Conservation (phyloP, 139 green algal species). For the Coelastrella sp. region DNA sequence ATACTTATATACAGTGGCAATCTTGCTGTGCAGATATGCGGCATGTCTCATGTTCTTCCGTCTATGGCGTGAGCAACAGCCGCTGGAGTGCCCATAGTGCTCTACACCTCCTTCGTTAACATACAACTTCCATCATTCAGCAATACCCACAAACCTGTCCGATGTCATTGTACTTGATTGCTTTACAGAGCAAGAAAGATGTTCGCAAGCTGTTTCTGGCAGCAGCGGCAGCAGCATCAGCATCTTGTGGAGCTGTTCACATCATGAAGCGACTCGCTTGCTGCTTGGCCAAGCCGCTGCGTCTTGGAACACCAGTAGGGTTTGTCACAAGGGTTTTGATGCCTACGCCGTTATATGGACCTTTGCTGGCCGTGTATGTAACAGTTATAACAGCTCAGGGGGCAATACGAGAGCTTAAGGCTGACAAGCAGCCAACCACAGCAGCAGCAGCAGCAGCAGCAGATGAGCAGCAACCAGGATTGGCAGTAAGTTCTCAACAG, state of each 20-base stretch:
- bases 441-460: neutral
- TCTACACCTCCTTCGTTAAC: no score
- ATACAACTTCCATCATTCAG: no score
- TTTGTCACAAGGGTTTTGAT: conserved; percentile 11
- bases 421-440: neutral
- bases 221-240: neutral
- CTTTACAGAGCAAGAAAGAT: no score
- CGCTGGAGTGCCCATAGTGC: no score
- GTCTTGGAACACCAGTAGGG: neutral
- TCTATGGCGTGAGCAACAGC: no score
- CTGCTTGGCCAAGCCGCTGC: neutral
- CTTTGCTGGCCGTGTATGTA: conserved; percentile 2
- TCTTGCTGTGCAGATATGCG: no score
- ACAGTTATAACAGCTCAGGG: neutral
- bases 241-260: neutral
- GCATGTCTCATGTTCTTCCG: no score
- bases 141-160: no score
- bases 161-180: no score
- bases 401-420: neutral
- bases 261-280: neutral
- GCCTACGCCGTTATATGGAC: conserved; percentile 22
- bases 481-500: neutral
- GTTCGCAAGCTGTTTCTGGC: conserved; percentile 7
- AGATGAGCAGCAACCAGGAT: neutral
- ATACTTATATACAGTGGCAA: no score